These are phyloP conservation scores for Colletotrichum paranaense DNA, from an alignment of 2,329 filamentous ascomycete genomes.

Conservation along the genomic window DNA sequence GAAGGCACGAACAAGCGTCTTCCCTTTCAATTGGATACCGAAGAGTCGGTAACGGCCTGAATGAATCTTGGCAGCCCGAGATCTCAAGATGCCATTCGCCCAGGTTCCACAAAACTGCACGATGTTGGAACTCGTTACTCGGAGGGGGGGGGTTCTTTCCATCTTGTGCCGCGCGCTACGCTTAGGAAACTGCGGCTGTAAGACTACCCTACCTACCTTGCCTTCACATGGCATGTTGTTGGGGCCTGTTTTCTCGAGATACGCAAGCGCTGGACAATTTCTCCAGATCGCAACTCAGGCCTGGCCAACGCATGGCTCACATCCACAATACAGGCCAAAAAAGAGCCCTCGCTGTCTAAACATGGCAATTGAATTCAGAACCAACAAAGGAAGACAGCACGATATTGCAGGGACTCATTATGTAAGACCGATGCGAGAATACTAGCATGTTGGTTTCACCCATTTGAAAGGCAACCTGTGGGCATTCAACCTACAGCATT, in stretches of 20 bases:
- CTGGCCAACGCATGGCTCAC: neutral
- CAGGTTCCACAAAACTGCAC: neutral
- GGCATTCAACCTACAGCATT: neutral
- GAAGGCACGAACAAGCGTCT: neutral
- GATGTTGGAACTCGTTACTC: neutral
- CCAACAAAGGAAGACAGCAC: neutral
- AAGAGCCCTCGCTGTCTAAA: too few species aligned
- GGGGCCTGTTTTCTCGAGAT: neutral
- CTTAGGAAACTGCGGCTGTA: neutral
- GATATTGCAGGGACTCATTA: neutral
- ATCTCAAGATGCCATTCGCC: neutral
- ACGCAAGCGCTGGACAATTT: neutral
- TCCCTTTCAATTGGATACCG: neutral
- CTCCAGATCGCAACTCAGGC: too few species aligned
- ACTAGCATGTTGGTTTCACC: neutral
- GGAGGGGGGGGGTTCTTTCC: neutral
- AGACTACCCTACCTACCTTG: neutral
- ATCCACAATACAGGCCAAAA: neutral
- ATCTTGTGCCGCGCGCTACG: slow-evolving; percentile 9
- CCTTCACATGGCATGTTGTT: neutral
- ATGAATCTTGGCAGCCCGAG: neutral
- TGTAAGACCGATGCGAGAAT: too few species aligned
- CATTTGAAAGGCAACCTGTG: neutral
- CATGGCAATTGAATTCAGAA: neutral
- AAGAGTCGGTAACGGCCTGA: neutral